phyloP scores from a whole-genome alignment of 1,284 basidiomycete species.

The Chiua sp. region DNA sequence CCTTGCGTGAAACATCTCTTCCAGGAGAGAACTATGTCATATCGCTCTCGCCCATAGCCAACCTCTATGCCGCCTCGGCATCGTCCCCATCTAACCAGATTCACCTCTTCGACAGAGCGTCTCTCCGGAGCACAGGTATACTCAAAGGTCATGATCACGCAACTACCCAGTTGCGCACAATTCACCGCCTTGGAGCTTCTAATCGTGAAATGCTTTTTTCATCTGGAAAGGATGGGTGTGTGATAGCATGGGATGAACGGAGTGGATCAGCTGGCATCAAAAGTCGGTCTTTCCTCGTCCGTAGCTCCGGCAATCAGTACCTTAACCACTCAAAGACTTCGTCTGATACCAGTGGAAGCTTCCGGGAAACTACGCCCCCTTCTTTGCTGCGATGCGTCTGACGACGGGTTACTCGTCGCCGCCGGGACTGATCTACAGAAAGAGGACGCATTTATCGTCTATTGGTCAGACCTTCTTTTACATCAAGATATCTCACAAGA shows the following conservation, averaged over 20 bases:
- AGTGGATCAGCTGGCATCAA: slow-evolving; percentile 55
- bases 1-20: slow-evolving; percentile 43
- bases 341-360: slow-evolving; percentile 47
- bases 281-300: slow-evolving; percentile 51
- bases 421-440: slow-evolving; percentile 73
- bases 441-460: slow-evolving; percentile 73
- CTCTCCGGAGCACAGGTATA: slow-evolving; percentile 50
- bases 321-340: slow-evolving; percentile 53
- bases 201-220: slow-evolving; percentile 52
- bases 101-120: slow-evolving; percentile 64
- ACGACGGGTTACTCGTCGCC: slow-evolving; percentile 67
- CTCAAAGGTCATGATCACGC: slow-evolving; percentile 60
- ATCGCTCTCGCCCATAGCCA: slow-evolving; percentile 51
- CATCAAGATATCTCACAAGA: neutral
- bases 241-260: slow-evolving; percentile 75
- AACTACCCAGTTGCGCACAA: slow-evolving; percentile 55
- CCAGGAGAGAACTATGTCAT: slow-evolving; percentile 61
- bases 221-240: slow-evolving; percentile 65
- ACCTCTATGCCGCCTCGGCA: slow-evolving; percentile 61
- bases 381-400: slow-evolving; percentile 71
- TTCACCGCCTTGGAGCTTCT: slow-evolving; percentile 39
- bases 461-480: slow-evolving; percentile 57
- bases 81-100: slow-evolving; percentile 64
- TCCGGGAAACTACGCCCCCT: slow-evolving; percentile 51
- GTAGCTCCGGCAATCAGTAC: slow-evolving; percentile 25